Percentiles rank a stretch among this genome's conserved stretches.
Evolutionary conservation across 2,329 filamentous ascomycete genomes (phyloP).

Genomic region (Tolypocladium nubicola): DNA sequence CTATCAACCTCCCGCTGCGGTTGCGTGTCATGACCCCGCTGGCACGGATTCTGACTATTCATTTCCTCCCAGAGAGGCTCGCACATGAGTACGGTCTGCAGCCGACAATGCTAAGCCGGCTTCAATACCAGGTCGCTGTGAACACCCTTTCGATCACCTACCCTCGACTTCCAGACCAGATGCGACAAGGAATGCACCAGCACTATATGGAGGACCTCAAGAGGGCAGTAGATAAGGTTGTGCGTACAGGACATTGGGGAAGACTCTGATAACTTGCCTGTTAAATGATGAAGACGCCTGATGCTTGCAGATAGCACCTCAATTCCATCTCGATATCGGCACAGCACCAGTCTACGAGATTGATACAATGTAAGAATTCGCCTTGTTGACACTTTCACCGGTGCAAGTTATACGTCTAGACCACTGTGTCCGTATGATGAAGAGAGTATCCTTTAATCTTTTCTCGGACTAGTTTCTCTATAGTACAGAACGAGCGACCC

Average conservation of each 20-base stretch:
- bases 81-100: conserved; percentile 13
- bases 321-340: not conserved
- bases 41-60: conserved; percentile 7
- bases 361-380: not conserved
- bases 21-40: conserved; percentile 10
- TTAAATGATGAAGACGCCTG: not conserved
- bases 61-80: conserved; percentile 9
- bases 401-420: not conserved
- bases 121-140: conserved; percentile 8
- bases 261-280: not conserved
- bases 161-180: conserved; percentile 5
- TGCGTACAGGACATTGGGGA: conserved; percentile 8
- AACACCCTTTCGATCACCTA: conserved; percentile 1
- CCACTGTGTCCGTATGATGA: too few species aligned
- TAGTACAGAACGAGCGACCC: too few species aligned
- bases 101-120: conserved; percentile 9
- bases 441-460: not conserved
- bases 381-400: not conserved
- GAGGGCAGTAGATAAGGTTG: conserved; percentile 8
- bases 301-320: not conserved
- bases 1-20: conserved; percentile 10
- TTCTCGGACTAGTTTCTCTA: too few species aligned
- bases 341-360: too few species aligned
- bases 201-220: conserved; percentile 15
- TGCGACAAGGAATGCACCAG: conserved; percentile 11